phyloP scores from a whole-genome alignment of 2,329 filamentous ascomycete species.

The Phyllosticta paracitricarpa region DNA sequence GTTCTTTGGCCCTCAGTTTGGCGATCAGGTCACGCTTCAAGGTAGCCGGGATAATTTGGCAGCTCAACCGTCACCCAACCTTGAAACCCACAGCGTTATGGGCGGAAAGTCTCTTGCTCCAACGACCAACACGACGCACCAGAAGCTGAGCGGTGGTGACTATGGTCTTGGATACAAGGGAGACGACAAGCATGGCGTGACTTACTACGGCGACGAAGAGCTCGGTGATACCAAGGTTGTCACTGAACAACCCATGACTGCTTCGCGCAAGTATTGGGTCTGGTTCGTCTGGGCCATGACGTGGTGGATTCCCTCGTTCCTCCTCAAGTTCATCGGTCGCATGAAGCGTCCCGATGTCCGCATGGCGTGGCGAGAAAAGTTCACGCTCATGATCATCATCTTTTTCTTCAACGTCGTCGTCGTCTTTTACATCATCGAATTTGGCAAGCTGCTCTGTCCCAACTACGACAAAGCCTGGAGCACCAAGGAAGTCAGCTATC shows the following conservation, averaged over 20 bases:
- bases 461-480: constrained; percentile 88
- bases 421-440: constrained; percentile 84
- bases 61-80: constrained; percentile 32
- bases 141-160: constrained; percentile 51
- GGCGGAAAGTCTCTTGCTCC: constrained; percentile 38
- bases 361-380: constrained; percentile 93
- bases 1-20: constrained; percentile 56
- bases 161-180: constrained; percentile 85
- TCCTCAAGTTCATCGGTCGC: constrained; percentile 70
- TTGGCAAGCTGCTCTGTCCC: constrained; percentile 78
- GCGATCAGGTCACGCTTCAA: constrained; percentile 50
- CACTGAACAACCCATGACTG: constrained; percentile 55
- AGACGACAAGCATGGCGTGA: constrained; percentile 46
- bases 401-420: constrained; percentile 68
- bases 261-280: constrained; percentile 67
- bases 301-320: constrained; percentile 86
- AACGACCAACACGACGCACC: constrained; percentile 52
- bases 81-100: constrained; percentile 36
- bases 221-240: constrained; percentile 67
- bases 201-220: constrained; percentile 68
- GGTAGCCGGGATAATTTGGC: constrained; percentile 65
- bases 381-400: constrained; percentile 75
- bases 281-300: constrained; percentile 75
- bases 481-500: constrained; percentile 55
- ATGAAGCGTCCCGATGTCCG: constrained; percentile 97